Evolutionary conservation across 768 basidiomycete genomes (phyloP).

Genomic region (Mycena epipterygia): DNA sequence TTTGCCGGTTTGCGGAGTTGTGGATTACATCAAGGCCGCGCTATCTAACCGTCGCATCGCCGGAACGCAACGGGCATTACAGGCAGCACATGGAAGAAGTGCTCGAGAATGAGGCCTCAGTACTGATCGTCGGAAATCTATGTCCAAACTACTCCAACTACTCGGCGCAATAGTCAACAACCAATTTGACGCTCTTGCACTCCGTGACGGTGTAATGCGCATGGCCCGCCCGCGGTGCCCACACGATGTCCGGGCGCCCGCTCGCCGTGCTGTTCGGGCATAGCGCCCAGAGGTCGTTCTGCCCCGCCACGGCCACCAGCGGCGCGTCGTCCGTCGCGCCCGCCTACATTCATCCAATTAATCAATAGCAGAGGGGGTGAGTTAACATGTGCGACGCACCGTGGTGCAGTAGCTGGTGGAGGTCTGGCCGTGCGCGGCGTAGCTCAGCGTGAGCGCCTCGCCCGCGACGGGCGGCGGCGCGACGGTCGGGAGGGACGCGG

Average conservation of each 20-base stretch:
- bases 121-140: too few species aligned
- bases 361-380: too few species aligned
- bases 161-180: conserved; percentile 32
- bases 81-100: conserved; percentile 49
- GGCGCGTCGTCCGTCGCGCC: background rate
- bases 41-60: background rate
- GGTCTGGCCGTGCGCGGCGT: background rate
- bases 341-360: too few species aligned
- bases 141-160: conserved; percentile 52
- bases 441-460: background rate
- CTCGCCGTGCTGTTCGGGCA: background rate
- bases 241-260: background rate
- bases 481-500: background rate
- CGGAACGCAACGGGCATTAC: conserved; percentile 35
- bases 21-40: too few species aligned
- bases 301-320: background rate
- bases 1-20: background rate
- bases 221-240: background rate
- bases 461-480: background rate
- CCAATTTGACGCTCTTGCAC: too few species aligned
- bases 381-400: background rate
- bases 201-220: background rate
- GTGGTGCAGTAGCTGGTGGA: background rate
- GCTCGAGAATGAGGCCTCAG: conserved; percentile 49
- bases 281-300: background rate